Base-by-base conservation (phyloP, 1,284 basidiomycete species). In the Marasmius tenuissimus region DNA sequence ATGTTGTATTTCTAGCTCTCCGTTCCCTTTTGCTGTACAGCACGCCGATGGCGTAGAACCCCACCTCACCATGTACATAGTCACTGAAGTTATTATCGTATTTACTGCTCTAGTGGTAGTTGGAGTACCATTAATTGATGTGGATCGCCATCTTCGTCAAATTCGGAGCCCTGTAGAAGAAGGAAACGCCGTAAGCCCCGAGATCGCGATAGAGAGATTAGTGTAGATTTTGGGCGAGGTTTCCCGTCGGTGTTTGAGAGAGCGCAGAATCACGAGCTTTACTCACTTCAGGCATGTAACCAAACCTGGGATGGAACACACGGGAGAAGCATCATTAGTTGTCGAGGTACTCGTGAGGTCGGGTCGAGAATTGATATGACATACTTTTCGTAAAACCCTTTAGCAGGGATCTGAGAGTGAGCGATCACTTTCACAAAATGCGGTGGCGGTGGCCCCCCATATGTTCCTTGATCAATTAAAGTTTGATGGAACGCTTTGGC, bases 131-230 rank as follows among this genome's bases (percentile, higher is more conserved):
- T 91, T 73, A 84, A 85, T 72, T 91, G 89, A 81, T 92, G 91
- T 61, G 88, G 89, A 67, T 82, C 88, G 49, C 90, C 91, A 62
- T 92, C 91, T 73, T 92, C 91, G 72, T 92, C 88, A 74, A 91
- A 92, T 70, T 87, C 82, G 42, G 82, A 80, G 62, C 90, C 91
- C 89, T 92, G 69, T 60, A 59, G 60, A 61, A 62, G 66, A 57
- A 33, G 59, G 38, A 33, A 22, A 45, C 42, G 40, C 42, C 50
- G 59, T 57, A 53, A 50, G 33, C 53, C 58, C 55, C 42, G 45
- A 40, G 51, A 50, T 42, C 34, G n/a, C 35, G 27, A 39, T 42
- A 22, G 9, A 57, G 38, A 39, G 35, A 52, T 47, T 52, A 50
- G 54, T 34, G 22, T 37, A 57, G 52, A 27, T 20, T 33, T 18